A percentile compares a stretch with the other conserved stretches of the same genome.
Conservation (phyloP, 2,329 filamentous ascomycete genomes). For the Pestalotiopsis sp. region DNA sequence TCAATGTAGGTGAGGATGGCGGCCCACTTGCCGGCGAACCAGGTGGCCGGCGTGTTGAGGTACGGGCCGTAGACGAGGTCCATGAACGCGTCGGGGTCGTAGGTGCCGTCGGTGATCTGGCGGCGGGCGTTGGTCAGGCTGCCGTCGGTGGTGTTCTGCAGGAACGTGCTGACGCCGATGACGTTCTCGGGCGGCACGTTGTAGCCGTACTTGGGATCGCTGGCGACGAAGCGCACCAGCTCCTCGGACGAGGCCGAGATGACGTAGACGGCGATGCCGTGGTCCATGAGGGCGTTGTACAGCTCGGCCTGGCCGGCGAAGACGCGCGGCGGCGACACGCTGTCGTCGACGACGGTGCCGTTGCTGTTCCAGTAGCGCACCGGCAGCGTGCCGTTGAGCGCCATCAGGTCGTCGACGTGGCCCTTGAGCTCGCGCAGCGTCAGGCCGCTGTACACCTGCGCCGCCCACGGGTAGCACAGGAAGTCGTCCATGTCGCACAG, state of each 20-base stretch:
- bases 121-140: conserved; percentile 39
- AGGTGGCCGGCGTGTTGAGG: conserved; percentile 45
- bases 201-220: conserved; percentile 47
- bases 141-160: conserved; percentile 32
- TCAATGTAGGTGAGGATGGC: conserved; percentile 45
- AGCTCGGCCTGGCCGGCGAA: conserved; percentile 45
- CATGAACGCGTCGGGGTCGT: conserved; percentile 38
- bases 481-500: conserved; percentile 43
- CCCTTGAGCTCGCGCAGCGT: conserved; percentile 47
- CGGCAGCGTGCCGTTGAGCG: conserved; percentile 38
- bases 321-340: conserved; percentile 36
- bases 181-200: conserved; percentile 46
- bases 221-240: conserved; percentile 47
- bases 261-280: conserved; percentile 47
- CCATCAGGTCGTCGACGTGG: conserved; percentile 50
- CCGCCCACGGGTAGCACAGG: conserved; percentile 46
- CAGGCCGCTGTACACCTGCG: conserved; percentile 43
- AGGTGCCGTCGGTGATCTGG: conserved; percentile 39
- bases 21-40: conserved; percentile 47
- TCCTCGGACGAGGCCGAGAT: conserved; percentile 45
- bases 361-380: conserved; percentile 38
- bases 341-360: conserved; percentile 29
- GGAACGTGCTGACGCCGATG: conserved; percentile 42
- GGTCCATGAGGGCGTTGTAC: conserved; percentile 43
- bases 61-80: conserved; percentile 42